Evolutionary conservation across 768 basidiomycete species (phyloP).

Genomic region (Termitomyces sp.): DNA sequence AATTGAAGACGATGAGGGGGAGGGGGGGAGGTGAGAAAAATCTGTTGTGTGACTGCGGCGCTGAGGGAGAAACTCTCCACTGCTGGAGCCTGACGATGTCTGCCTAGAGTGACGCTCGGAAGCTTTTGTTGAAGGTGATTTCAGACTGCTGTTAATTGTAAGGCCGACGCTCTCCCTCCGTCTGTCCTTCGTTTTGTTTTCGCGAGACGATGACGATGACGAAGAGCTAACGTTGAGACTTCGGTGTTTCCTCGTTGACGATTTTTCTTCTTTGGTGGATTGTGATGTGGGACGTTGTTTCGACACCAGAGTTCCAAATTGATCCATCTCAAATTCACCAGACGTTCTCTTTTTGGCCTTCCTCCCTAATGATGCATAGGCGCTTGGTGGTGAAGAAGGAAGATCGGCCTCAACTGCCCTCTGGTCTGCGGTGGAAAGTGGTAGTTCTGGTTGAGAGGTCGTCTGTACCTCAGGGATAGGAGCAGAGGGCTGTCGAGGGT

Average conservation of each 20-base stretch:
- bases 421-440: constrained; percentile 29
- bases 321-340: constrained; percentile 80
- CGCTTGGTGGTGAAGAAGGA: constrained; percentile 56
- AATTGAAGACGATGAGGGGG: constrained; percentile 87
- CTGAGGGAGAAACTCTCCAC: constrained; percentile 41
- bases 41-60: constrained; percentile 71
- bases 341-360: constrained; percentile 74
- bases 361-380: constrained; percentile 51
- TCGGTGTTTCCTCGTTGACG: constrained; percentile 60
- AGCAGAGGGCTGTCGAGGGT: constrained; percentile 58
- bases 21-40: constrained; percentile 88
- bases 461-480: constrained; percentile 20
- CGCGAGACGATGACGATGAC: constrained; percentile 28
- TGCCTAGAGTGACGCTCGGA: constrained; percentile 58
- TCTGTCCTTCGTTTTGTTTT: constrained; percentile 50
- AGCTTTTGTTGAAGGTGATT: constrained; percentile 29
- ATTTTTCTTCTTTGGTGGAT: constrained; percentile 46
- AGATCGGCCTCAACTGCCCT: constrained; percentile 25
- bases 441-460: constrained; percentile 17
- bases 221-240: constrained; percentile 59
- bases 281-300: constrained; percentile 43
- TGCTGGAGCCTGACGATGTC: constrained; percentile 62
- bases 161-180: constrained; percentile 51
- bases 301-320: constrained; percentile 55
- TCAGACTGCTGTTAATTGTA: constrained; percentile 35